phyloP scores from a whole-genome alignment of 768 basidiomycete genomes.

The Terana coerulea region DNA sequence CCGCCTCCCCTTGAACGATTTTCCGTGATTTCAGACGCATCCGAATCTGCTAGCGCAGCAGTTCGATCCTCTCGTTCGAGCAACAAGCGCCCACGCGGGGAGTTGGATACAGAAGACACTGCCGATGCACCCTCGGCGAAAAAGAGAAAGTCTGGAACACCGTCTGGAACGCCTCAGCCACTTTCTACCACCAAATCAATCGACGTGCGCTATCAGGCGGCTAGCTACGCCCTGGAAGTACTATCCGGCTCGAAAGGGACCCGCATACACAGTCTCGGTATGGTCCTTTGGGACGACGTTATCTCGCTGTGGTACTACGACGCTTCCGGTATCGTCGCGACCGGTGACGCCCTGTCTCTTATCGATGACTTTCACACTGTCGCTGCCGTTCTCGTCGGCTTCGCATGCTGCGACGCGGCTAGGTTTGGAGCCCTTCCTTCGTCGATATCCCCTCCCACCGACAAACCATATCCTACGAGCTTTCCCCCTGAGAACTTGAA shows the following conservation, averaged over 20 bases:
- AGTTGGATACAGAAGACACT: not conserved
- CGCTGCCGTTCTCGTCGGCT: not conserved
- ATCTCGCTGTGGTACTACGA: constrained; percentile 4
- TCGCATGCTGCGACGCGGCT: not conserved
- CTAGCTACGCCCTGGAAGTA: not conserved
- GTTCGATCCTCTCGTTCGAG: not conserved
- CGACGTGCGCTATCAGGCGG: not conserved
- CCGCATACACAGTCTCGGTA: not conserved
- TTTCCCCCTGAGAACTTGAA: not conserved
- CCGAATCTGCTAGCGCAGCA: not conserved
- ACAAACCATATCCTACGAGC: not conserved
- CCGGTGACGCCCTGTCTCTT: not conserved
- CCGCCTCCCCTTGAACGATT: no score
- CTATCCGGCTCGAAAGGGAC: not conserved
- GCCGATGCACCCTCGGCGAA: not conserved
- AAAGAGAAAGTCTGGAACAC: no score
- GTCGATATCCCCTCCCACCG: not conserved
- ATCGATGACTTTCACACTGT: constrained; percentile 1
- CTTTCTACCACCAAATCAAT: not conserved
- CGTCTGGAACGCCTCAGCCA: no score
- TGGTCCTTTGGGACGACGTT: not conserved
- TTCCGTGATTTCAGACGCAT: not conserved
- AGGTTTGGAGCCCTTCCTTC: not conserved
- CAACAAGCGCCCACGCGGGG: not conserved
- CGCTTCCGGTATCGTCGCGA: not conserved